Base-by-base conservation (phyloP, 176 grass and related monocot species). In the Zea luxurians region DNA sequence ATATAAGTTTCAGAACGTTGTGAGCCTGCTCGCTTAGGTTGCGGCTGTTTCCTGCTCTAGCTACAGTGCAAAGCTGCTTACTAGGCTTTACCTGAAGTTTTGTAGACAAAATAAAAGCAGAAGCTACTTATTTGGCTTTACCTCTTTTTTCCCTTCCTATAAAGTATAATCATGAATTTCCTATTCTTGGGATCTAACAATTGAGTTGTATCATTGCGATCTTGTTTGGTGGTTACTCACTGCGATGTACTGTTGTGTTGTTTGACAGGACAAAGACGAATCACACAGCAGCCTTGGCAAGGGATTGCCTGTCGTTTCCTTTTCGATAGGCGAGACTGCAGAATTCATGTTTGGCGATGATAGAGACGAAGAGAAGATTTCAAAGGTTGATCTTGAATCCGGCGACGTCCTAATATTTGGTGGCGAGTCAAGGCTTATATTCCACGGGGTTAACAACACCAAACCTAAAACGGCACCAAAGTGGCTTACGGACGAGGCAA, bases 391-490 rank as follows among this genome's bases (percentile, higher is more conserved):
- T 2, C 90, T 92, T 43, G 75, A 92, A 62, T 89, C 86, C 5
- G 90, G 90, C 21, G 85, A 92, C 72, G 83, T 92, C 74, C 57
- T 92, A 0, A 47, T 92, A 79, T 89, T 92, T 54, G 90, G 90
- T 61, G 90, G 90, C 20, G 7, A 16, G 54, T 92, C 90, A 16
- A 87, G 85, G 68, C 60, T 3, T 15, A 69, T 91, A 74, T 87
- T 87, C 68, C 89, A 91, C 15, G 81, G 89, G 8, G 81, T 91
- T 42, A 69, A 81, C 40, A 62, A 20, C 7, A 77, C 87, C 34
- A 62, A 20, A 57, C 37, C 52, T 1, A 87, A 78, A 34, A 87
- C 72, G 4, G 84, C 84, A 48, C 84, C 80, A 3, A 62, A 5
- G 0, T 80, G 45, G 36, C 60, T 91, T 53, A 80, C 49, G 0